Base-by-base conservation (phyloP, 208 protist species). In the Lotmaria passim region DNA sequence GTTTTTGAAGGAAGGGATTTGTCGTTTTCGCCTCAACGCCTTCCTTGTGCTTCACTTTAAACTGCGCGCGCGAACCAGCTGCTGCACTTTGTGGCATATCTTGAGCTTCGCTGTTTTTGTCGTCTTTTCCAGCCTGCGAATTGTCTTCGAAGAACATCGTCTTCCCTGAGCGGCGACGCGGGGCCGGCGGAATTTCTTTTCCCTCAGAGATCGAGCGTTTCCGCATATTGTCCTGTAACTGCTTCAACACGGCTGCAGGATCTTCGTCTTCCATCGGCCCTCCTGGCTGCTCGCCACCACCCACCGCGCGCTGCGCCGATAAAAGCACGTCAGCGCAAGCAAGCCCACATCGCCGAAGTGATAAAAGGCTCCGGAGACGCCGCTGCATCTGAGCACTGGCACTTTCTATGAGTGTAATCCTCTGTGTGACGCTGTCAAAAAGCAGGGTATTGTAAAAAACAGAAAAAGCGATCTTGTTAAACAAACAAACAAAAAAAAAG, bases 1-100 rank as follows among this genome's bases (percentile, higher is more conserved):
- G 74, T 41, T 88, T 89, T 47, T 79, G 57, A 12, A 95, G 53
- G 73, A 95, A 95, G 0, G 55, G 41, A 61, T 91, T 93, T 12
- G 24, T 30, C 12, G 56, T 38, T 3, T 14, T 33, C 0, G 30
- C 10, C 24, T 50, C 48, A 23, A 17, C 10, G 33, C 21, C 21
- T 58, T 33, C 31, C 26, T 48, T 60, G 10, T 17, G 46, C 50
- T 68, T 58, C 36, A 12, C 28, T 19, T 39, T 36, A 7, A 39
- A 17, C 33, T 46, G 28, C 2, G 52, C 24, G 21, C 21, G 26
- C n/a, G 34, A 31, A 19, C 8, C 43, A 24, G 43, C 28, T 7
- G 11, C 21, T 48, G 43, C 43, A 14, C 30, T 3, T 6, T 7
- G 28, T 10, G 4, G 10, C 24, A n/a, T n/a, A n/a, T 64, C 43